Evolutionary conservation across 2,329 filamentous ascomycete species (phyloP).

Genomic region (Claviceps pazoutovae): DNA sequence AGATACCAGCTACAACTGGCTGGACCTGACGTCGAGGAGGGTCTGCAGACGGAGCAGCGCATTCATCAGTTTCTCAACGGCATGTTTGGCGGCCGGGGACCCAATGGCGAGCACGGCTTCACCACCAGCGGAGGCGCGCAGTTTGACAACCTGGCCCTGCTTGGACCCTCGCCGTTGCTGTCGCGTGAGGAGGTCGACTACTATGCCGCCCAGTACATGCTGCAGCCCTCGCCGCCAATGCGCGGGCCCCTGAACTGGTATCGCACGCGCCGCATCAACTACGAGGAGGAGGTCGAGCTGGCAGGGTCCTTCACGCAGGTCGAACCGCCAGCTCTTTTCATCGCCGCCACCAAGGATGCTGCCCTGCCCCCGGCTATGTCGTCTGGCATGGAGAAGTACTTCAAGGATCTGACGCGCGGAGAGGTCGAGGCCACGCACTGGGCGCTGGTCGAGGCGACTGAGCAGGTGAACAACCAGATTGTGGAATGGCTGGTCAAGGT

Average conservation of each 20-base stretch:
- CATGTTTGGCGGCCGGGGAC: constrained; percentile 53
- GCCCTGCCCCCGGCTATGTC: constrained; percentile 63
- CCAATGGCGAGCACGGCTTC: constrained; percentile 43
- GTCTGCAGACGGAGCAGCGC: constrained; percentile 41
- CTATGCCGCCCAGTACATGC: constrained; percentile 60
- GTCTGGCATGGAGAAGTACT: constrained; percentile 52
- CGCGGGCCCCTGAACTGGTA: constrained; percentile 85
- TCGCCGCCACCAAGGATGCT: constrained; percentile 55
- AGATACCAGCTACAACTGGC: constrained; percentile 73
- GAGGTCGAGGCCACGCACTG: constrained; percentile 66
- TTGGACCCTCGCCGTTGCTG: constrained; percentile 46
- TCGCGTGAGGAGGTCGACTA: constrained; percentile 58
- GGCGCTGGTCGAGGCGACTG: constrained; percentile 62
- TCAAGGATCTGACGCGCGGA: constrained; percentile 48
- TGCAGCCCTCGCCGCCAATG: constrained; percentile 43
- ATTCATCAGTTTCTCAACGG: constrained; percentile 58
- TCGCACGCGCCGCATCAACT: constrained; percentile 58
- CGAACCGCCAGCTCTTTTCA: constrained; percentile 55
- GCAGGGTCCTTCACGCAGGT: constrained; percentile 42
- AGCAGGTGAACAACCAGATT: constrained; percentile 56
- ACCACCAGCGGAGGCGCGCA: constrained; percentile 45
- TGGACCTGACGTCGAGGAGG: constrained; percentile 49
- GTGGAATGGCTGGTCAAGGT: constrained; percentile 47
- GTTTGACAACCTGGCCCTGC: constrained; percentile 45
- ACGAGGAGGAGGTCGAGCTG: constrained; percentile 55